These are phyloP conservation scores for Septoria petroselini DNA, from an alignment of 2,329 filamentous ascomycete species.

Conservation along the genomic window DNA sequence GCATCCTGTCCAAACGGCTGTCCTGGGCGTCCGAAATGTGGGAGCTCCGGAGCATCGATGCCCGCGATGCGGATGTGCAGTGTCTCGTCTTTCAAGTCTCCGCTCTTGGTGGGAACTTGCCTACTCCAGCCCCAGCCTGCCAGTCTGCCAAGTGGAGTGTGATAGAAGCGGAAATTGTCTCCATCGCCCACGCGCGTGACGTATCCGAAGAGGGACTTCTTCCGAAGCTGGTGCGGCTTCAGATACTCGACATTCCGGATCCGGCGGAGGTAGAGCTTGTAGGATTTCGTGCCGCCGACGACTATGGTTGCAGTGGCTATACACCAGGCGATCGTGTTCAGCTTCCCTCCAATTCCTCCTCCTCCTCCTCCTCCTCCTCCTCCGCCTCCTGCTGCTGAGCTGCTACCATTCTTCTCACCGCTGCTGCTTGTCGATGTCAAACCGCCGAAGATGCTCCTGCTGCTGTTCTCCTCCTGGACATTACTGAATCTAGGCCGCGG, in stretches of 20 bases:
- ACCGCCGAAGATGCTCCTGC: not conserved
- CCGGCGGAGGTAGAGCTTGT: constrained; percentile 71
- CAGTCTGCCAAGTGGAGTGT: constrained; percentile 85
- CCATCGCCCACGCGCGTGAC: constrained; percentile 96
- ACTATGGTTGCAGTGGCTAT: constrained; percentile 2
- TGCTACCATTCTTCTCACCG: too few relatives aligned
- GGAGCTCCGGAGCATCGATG: constrained; percentile 85
- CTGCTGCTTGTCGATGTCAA: too few relatives aligned
- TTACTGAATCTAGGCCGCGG: too few relatives aligned
- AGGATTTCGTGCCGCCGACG: constrained; percentile 50
- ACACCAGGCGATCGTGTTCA: constrained; percentile 6
- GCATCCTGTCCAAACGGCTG: constrained; percentile 84
- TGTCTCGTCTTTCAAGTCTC: constrained; percentile 46
- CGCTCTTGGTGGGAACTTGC: constrained; percentile 17
- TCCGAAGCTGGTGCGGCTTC: constrained; percentile 69
- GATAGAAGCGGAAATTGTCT: constrained; percentile 90
- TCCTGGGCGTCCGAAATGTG: constrained; percentile 84
- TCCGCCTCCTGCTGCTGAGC: not conserved
- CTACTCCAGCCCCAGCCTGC: constrained; percentile 71
- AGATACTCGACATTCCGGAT: constrained; percentile 77
- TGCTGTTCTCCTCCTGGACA: not conserved
- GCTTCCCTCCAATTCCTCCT: not conserved
- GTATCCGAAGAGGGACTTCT: constrained; percentile 72
- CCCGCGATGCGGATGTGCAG: constrained; percentile 88
- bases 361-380: not conserved